Evolutionary conservation across 495 filamentous ascomycete species (phyloP).

Genomic region (Pseudomonodictys pantanalensis): DNA sequence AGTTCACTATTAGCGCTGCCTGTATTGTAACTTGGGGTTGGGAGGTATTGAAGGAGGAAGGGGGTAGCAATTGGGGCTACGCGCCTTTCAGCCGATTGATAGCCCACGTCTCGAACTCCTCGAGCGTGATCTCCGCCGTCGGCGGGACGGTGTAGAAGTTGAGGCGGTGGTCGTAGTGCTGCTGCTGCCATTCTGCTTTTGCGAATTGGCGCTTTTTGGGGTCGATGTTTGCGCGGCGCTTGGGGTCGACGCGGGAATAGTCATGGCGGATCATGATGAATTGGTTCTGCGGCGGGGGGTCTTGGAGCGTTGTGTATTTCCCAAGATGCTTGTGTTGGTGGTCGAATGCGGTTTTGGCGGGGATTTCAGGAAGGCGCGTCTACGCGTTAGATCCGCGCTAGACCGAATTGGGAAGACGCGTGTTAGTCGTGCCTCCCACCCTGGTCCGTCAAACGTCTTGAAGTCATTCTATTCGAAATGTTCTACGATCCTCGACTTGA

Average conservation of each 20-base stretch:
- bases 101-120: constrained; percentile 99
- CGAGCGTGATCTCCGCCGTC: constrained; percentile 90
- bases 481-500: no score
- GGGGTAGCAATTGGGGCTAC: constrained; percentile 5
- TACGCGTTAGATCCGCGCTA: no score
- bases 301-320: no score
- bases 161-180: constrained; percentile 77
- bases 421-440: no score
- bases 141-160: constrained; percentile 90
- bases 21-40: not conserved
- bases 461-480: no score
- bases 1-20: not conserved
- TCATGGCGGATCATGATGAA: constrained; percentile 30
- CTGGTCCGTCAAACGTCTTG: no score
- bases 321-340: no score
- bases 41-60: not conserved
- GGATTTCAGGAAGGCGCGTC: no score
- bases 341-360: no score
- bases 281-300: not conserved
- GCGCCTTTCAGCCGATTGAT: constrained; percentile 82
- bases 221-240: constrained; percentile 70
- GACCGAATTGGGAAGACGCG: no score
- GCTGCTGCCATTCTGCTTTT: constrained; percentile 63
- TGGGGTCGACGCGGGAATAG: constrained; percentile 66
- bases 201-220: constrained; percentile 86